phyloP scores from a whole-genome alignment of 2,329 filamentous ascomycete genomes.

The Magnaporthales sp. region DNA sequence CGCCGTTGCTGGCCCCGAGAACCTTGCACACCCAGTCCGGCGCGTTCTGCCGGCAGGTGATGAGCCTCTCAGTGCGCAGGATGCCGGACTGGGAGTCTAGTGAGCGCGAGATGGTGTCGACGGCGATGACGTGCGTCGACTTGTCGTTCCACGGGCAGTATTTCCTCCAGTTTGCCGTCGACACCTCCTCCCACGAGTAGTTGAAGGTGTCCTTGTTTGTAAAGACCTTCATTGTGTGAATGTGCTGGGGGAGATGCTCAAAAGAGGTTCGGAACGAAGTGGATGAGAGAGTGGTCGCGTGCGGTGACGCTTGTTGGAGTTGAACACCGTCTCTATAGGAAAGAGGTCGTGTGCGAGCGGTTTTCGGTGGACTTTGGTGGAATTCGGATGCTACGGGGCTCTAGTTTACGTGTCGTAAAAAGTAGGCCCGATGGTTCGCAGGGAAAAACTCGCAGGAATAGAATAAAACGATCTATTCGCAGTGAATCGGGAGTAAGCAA shows the following conservation, averaged over 20 bases:
- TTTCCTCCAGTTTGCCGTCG: slow-evolving; percentile 95
- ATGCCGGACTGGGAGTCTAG: slow-evolving; percentile 50
- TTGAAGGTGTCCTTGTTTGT: slow-evolving; percentile 83
- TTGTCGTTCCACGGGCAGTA: slow-evolving; percentile 99
- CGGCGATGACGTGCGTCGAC: slow-evolving; percentile 90
- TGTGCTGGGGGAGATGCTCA: slow-evolving; percentile 6
- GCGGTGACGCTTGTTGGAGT: background rate
- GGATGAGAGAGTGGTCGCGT: background rate
- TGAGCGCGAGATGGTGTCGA: slow-evolving; percentile 76
- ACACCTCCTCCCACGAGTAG: slow-evolving; percentile 98
- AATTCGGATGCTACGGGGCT: background rate
- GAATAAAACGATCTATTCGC: background rate
- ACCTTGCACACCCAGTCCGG: slow-evolving; percentile 75
- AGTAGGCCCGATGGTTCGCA: background rate
- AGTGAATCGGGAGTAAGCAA: background rate
- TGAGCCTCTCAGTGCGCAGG: slow-evolving; percentile 53
- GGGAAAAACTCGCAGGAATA: background rate
- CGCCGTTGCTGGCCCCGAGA: slow-evolving; percentile 61
- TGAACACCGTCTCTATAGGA: background rate
- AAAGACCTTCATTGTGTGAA: slow-evolving; percentile 79
- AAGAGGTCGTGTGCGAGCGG: slow-evolving; percentile 1
- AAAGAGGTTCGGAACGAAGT: background rate
- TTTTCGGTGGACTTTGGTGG: background rate
- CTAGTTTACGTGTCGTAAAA: background rate
- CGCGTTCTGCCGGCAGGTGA: slow-evolving; percentile 53